Base-by-base conservation (phyloP, 2,329 filamentous ascomycete genomes). In the Aspergillus sergii region DNA sequence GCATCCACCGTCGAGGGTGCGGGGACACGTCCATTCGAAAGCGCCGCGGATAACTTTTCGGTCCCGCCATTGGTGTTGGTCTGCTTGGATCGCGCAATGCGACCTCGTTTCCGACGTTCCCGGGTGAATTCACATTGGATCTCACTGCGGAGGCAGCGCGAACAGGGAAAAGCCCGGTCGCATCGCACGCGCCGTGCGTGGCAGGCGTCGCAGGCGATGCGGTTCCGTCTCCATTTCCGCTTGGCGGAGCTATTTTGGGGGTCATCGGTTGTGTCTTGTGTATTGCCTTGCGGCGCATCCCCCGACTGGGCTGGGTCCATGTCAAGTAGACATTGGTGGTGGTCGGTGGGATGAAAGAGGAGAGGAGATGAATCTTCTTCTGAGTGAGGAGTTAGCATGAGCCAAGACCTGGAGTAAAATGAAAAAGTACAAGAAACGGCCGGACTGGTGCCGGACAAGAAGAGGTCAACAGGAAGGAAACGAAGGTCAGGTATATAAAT, bases 141-240 rank as follows among this genome's bases (percentile, higher is more conserved):
- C 19, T 71, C 84, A 86, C 80, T 87, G 91, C 92, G 91, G 74
- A 94, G 89, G 77, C 94, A 97, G 78, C 97, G 93, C 55, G 93
- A 92, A 76, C 94, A 97, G 58, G 94, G 94, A 66, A 92, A 88
- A 73, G 95, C 92, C 59, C 94, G 94, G 78, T 97, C 93, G 77
- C 94, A 97, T 80, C 96, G 96, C 23, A 94, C 97, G 67, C 94
- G 86, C 64, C 97, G 84, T 75, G 96, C 92, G 78, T 97, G 97
- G 80, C 94, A 97, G 77, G 97, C 93, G 79, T 97, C 94, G 80
- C 94, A 97, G 23, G 94, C 94, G 72, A 78, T 75, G 50, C 72
- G 72, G 60, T 78, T 78, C 23, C 76, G 73, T 41, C 74, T 72
- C 75, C 75, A 77, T 58, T 76, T 74, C 61, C 74, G 74, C 57